A percentile compares a stretch with the other conserved stretches of the same genome.
phyloP scores from a whole-genome alignment of 2,329 filamentous ascomycete species.

The Phyllosticta citriasiana region DNA sequence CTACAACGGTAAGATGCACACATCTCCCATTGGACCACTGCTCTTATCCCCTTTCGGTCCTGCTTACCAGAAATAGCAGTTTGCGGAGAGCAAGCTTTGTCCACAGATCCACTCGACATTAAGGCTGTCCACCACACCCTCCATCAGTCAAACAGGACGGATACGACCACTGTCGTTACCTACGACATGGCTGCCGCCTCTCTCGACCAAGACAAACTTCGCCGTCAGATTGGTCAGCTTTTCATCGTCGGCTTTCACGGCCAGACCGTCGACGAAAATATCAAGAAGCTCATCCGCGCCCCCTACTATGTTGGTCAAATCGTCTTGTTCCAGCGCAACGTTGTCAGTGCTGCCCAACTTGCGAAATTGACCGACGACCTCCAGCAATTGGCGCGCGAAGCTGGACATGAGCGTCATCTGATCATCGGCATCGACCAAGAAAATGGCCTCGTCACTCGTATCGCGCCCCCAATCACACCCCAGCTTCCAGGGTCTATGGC shows the following conservation, averaged over 20 bases:
- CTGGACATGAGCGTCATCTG: slow-evolving; percentile 1
- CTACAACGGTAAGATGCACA: not conserved
- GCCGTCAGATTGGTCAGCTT: slow-evolving; percentile 1
- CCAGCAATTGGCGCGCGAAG: not conserved
- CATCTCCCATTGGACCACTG: not conserved
- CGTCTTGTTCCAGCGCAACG: slow-evolving; percentile 9
- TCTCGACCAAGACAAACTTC: not conserved
- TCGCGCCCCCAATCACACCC: slow-evolving; percentile 1
- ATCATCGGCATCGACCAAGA: slow-evolving; percentile 9
- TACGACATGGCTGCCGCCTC: not conserved
- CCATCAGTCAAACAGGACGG: too few species aligned
- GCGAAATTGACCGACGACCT: not conserved
- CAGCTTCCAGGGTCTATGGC: slow-evolving; percentile 7
- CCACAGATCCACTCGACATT: not conserved
- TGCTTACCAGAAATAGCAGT: not conserved
- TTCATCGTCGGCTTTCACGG: slow-evolving; percentile 9
- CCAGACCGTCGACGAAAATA: slow-evolving; percentile 3
- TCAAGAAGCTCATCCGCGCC: slow-evolving; percentile 6
- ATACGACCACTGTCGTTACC: not conserved
- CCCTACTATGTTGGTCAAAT: slow-evolving; percentile 8
- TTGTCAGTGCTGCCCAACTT: slow-evolving; percentile 1
- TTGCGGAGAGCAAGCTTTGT: not conserved
- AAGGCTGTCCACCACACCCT: not conserved
- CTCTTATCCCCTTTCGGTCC: not conserved
- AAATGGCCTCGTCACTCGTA: slow-evolving; percentile 8